Base-by-base conservation (phyloP, 306 rosid species). In the Rosa lucieae region DNA sequence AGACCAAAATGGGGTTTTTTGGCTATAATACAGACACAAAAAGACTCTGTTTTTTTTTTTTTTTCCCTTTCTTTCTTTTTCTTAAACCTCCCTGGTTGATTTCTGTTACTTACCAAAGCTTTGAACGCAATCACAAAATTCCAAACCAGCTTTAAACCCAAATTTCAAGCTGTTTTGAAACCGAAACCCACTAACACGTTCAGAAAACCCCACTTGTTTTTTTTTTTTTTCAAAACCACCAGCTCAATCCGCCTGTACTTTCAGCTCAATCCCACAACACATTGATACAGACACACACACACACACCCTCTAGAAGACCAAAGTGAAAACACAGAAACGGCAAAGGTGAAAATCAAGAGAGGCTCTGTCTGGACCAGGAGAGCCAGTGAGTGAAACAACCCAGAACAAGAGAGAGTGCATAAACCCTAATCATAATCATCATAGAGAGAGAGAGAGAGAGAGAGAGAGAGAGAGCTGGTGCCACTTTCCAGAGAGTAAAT, bases 341-440 rank as follows among this genome's bases (percentile, higher is more conserved):
- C 21, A 37, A 15, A 18, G 9, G 0, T 18, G 35, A 17, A 5
- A 67, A 15, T 32, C 48, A 48, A 73, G 51, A 44, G 32, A 56
- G 47, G 49, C 72, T 72, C 83, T 73, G 51, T 74, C 82, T 49
- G 51, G 67, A 49, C 59, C 20, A 80, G 75, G 76, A 77, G 81
- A 80, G 83, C 52, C 79, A 78, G 75, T 63, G 81, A 11, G 69
- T 37, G 39, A 82, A 80, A 77, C 67, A 56, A 80, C 47, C 58
- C 39, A 73, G 47, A 48, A 77, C 17, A 42, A 55, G 67, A 79
- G 63, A 78, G 75, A 75, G 73, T 10, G 77, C 81, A n/a, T 42
- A 62, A 90, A 81, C 87, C 86, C 84, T 85, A 79, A 80, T 74
- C 86, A 86, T 82, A 71, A 74, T 26, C 79, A 82, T 55, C 47